Evolutionary conservation across 106 monocot species (phyloP).

Genomic region (Alisma plantagoaquatica): DNA sequence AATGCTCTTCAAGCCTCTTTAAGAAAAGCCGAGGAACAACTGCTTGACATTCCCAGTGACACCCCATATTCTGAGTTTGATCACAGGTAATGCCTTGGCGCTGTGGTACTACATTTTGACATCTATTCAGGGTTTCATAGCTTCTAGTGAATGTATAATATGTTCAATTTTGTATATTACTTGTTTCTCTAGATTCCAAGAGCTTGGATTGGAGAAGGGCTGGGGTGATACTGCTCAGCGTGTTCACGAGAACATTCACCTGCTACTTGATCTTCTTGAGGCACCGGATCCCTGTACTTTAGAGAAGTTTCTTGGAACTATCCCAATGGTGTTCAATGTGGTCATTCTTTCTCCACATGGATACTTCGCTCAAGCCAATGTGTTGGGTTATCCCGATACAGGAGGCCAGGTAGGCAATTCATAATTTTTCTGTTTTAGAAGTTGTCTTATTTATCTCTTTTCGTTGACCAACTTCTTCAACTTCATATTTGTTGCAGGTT

Average conservation of each 20-base stretch:
- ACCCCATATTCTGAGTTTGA: conserved; percentile 82
- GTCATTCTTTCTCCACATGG: conserved; percentile 92
- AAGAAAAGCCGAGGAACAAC: conserved; percentile 84
- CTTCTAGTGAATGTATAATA: neutral
- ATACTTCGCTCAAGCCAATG: conserved; percentile 88
- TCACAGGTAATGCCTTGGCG: conserved; percentile 41
- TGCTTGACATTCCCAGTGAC: conserved; percentile 36
- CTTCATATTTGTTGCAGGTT: conserved; percentile 8
- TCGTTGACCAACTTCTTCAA: too few species aligned
- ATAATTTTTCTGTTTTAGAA: too few species aligned
- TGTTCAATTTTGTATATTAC: neutral
- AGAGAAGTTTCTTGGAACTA: conserved; percentile 72
- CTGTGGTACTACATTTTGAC: too few species aligned
- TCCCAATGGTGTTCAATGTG: conserved; percentile 90
- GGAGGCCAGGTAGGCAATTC: conserved; percentile 66
- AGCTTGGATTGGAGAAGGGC: conserved; percentile 90
- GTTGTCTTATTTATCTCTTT: too few species aligned
- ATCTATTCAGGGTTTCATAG: neutral
- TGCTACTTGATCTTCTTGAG: conserved; percentile 79
- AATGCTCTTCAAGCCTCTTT: conserved; percentile 51
- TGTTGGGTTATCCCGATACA: conserved; percentile 84
- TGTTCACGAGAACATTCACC: conserved; percentile 49
- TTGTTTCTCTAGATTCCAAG: conserved; percentile 63
- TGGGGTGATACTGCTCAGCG: conserved; percentile 88
- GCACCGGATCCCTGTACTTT: conserved; percentile 78